These are phyloP conservation scores for Parmales sp. DNA, from an alignment of 108 stramenopile genomes.

Conservation along the genomic window DNA sequence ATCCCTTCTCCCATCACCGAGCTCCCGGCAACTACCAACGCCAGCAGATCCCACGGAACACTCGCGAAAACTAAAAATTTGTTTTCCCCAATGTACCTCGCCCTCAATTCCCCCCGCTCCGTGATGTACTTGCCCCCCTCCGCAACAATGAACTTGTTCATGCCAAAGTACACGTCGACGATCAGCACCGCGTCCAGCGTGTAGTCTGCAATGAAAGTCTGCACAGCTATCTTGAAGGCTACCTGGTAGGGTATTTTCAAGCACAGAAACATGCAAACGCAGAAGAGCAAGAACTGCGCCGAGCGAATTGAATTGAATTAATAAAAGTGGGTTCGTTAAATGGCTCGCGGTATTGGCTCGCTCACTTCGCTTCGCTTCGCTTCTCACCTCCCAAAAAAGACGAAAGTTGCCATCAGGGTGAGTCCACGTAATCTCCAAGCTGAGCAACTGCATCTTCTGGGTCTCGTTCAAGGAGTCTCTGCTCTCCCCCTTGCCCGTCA, in stretches of 20 bases:
- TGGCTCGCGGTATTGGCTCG: too few relatives aligned
- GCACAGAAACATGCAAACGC: background rate
- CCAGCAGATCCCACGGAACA: constrained; percentile 31
- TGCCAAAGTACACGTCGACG: constrained; percentile 26
- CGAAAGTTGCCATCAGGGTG: background rate
- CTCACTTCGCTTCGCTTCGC: too few relatives aligned
- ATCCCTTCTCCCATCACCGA: background rate
- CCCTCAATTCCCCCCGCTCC: constrained; percentile 18
- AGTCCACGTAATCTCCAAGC: background rate
- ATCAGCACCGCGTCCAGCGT: constrained; percentile 28
- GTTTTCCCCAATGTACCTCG: constrained; percentile 14
- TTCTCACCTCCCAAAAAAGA: background rate
- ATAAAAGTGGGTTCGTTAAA: too few relatives aligned
- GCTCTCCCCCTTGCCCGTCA: background rate
- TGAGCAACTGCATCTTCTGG: too few relatives aligned
- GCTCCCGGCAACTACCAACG: constrained; percentile 7
- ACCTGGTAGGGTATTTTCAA: background rate
- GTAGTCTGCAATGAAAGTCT: constrained; percentile 22
- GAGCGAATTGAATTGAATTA: too few relatives aligned
- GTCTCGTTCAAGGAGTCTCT: background rate
- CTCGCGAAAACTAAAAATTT: constrained; percentile 21
- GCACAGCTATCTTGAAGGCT: background rate
- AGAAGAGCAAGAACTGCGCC: background rate
- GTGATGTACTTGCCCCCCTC: constrained; percentile 19
- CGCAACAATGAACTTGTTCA: constrained; percentile 20